phyloP scores from a whole-genome alignment of 106 monocot genomes.

The Dendrobium huoshanense region DNA sequence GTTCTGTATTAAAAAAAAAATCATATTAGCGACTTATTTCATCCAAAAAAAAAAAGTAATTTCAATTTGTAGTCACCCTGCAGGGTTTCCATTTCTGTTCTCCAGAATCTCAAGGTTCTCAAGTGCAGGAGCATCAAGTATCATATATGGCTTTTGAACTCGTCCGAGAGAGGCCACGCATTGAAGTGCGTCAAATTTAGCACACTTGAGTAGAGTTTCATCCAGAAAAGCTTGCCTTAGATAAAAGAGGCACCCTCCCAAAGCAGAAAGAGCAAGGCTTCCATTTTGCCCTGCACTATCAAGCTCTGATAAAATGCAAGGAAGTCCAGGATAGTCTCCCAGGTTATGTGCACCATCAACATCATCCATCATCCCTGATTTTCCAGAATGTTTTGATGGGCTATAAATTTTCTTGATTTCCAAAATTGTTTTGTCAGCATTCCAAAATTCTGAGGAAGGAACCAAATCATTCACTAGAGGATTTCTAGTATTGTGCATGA shows the following conservation, averaged over 20 bases:
- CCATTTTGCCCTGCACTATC: constrained; percentile 44
- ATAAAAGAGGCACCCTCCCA: constrained; percentile 95
- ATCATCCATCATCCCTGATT: constrained; percentile 8
- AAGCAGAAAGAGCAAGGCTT: constrained; percentile 73
- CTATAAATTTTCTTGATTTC: constrained; percentile 53
- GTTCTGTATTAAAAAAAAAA: constrained; percentile 42
- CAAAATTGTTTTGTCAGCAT: constrained; percentile 67
- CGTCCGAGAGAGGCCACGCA: constrained; percentile 15
- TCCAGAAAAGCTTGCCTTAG: constrained; percentile 77
- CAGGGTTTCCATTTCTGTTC: constrained; percentile 68
- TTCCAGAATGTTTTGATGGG: constrained; percentile 7
- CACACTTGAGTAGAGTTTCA: constrained; percentile 75
- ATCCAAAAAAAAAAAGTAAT: constrained; percentile 2
- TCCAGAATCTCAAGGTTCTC: constrained; percentile 95
- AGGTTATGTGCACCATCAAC: constrained; percentile 6
- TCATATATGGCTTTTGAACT: constrained; percentile 63
- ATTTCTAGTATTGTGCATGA: constrained; percentile 69
- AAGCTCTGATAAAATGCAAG: constrained; percentile 48
- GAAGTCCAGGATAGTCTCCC: constrained; percentile 22
- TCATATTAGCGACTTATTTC: neutral
- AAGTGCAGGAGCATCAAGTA: constrained; percentile 92
- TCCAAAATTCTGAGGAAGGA: constrained; percentile 82
- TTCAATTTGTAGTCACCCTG: constrained; percentile 52
- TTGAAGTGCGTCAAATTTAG: constrained; percentile 77
- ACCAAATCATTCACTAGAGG: constrained; percentile 75